Evolutionary conservation across 2,329 filamentous ascomycete genomes (phyloP).

Genomic region (Xylariomycetidae sp.): DNA sequence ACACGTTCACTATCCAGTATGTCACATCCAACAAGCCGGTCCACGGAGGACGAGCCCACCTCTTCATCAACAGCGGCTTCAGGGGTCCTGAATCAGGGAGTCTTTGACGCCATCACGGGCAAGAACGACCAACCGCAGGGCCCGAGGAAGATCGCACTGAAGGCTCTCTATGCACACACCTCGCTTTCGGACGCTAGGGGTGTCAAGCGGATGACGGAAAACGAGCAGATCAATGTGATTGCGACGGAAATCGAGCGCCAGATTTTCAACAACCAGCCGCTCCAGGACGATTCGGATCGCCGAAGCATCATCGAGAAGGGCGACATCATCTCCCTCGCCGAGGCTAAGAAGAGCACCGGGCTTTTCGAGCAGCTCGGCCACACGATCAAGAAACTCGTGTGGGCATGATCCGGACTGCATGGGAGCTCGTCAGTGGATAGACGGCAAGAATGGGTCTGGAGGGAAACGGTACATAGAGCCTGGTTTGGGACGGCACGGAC

Average conservation of each 20-base stretch:
- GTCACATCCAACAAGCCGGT: constrained; percentile 24
- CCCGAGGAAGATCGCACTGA: constrained; percentile 45
- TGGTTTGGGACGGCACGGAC: too few relatives aligned
- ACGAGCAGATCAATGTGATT: constrained; percentile 55
- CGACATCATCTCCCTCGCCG: constrained; percentile 76
- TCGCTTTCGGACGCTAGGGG: constrained; percentile 48
- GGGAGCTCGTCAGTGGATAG: constrained; percentile 1
- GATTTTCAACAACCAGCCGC: constrained; percentile 40
- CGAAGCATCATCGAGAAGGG: constrained; percentile 47
- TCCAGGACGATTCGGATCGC: constrained; percentile 2
- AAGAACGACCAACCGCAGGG: constrained; percentile 11
- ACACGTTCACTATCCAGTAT: constrained; percentile 69
- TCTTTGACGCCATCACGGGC: constrained; percentile 16
- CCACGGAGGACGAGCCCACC: constrained; percentile 7
- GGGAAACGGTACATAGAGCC: too few relatives aligned
- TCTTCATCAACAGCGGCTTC: constrained; percentile 9
- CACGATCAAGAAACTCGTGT: constrained; percentile 88
- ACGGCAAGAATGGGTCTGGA: constrained; percentile 8
- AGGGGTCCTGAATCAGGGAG: constrained; percentile 16
- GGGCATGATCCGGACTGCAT: constrained; percentile 46
- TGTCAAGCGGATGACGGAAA: constrained; percentile 42
- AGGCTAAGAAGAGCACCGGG: constrained; percentile 82
- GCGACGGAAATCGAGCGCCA: constrained; percentile 72
- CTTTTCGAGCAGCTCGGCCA: constrained; percentile 83
- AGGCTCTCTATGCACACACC: constrained; percentile 48